Base-by-base conservation (phyloP, 169 alveolate genomes). In the Eimeria brunetti region DNA sequence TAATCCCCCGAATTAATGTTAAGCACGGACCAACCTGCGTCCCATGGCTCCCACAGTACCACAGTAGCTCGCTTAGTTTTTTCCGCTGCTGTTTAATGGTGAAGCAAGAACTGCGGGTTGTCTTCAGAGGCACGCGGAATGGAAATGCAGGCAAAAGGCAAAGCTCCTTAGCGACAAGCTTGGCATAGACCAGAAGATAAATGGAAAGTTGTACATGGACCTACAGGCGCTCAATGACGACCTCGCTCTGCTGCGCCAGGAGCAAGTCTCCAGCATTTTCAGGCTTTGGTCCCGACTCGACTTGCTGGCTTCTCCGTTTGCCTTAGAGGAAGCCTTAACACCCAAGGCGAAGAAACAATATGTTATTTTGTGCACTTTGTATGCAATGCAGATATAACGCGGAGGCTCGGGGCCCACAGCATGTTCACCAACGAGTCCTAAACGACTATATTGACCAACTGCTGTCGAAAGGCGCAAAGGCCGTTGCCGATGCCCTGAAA, bases 61-160 rank as follows among this genome's bases (percentile, higher is more conserved):
- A n/a, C 36, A 27, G 62, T 33, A 76, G 58, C 36, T 41, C 22
- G 22, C 7, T 44, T 22, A 22, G 71, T 53, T 53, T 20, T 20
- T 22, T 18, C 36, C 46, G 88, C n/a, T n/a, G 73, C 9, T 30
- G 51, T 27, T 33, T 24, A 83, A 16, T 53, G n/a, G 36, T 69
- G 80, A 24, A 9, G 27, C 49, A 30, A 69, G 1, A 69, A 33
- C n/a, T 69, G 80, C 80, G 80, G 80, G 12, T 46, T 83, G 51
- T 85, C 60, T 36, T 84, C 95, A 92, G 95, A 60, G 95, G 18
- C 95, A 92, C 78, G 92, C 90, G 38, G 95, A 92, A 88, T 92
- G 95, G 95, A 92, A 92, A 51, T 86, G 92, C 75, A 56, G 95
- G 36, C 89, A 75, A 22, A 51, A 88, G 60, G 86, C 89, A 44